Evolutionary conservation across 768 basidiomycete genomes (phyloP), one percentile per base, ranked within the genome.

Genomic region (Pholiota conissans): DNA sequence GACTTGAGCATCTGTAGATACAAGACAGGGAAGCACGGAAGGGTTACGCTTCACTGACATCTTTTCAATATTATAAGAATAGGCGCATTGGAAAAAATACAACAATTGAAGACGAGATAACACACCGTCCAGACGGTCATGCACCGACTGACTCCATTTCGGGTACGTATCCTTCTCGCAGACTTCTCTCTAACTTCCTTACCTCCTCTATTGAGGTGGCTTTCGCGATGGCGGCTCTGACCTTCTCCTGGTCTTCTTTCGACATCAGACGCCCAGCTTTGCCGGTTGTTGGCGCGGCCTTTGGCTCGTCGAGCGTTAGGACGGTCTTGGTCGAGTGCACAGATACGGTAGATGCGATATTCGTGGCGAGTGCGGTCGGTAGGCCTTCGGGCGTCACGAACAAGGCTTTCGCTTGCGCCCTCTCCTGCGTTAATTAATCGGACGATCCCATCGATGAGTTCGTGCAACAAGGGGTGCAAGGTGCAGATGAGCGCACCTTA

Each of bases 171-270:
- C 93, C 93, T 67, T 95, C 93, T 66, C 84, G 82, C 64, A 94
- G 72, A 69, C 84, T 89, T 74, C 90, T 82, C 73, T 95, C 92
- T 62, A 95, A 69, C 66, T 84, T 83, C 71, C 89, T 82, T 66
- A 95, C 87, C 73, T 96, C 93, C 69, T 96, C 93, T 63, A 93
- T 84, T 48, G 91, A 94, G 30, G 88, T 91, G n/a, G 94, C 94
- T 61, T 86, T 88, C 61, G 90, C 89, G 63, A 96, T 95, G 16
- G 93, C 93, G 29, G 86, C 84, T 70, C 86, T 89, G 61, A 96
- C 91, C 61, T 85, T 86, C 64, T 92, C 90, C 66, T 88, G 90
- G 65, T 96, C 93, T 70, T 95, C 93, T 68, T 91, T 91, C 26
- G 91, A 93, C 86, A 96, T 89, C 58, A 96, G 73, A 50, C 93